These are phyloP conservation scores for Sclerospora graminicola DNA, from an alignment of 352 stramenopile species.

Conservation along the genomic window DNA sequence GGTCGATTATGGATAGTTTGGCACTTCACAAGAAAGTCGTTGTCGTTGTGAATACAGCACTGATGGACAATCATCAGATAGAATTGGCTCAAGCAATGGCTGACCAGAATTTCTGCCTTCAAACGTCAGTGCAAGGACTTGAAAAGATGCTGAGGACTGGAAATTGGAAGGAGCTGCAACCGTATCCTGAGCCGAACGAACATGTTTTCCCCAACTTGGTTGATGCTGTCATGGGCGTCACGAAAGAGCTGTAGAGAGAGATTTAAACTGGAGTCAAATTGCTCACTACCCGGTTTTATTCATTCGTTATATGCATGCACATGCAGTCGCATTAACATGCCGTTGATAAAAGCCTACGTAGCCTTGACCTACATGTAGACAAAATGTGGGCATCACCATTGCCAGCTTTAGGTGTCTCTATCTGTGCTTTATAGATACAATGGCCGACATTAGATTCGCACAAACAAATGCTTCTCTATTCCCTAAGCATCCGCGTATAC, in stretches of 20 bases:
- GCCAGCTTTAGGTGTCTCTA: too few relatives aligned
- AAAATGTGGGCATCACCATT: too few relatives aligned
- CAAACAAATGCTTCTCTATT: too few relatives aligned
- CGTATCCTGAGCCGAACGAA: slow-evolving; percentile 51
- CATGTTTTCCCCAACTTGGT: slow-evolving; percentile 56
- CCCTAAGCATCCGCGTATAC: too few relatives aligned
- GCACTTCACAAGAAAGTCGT: slow-evolving; percentile 72
- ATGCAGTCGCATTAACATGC: too few relatives aligned
- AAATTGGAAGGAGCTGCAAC: slow-evolving; percentile 30
- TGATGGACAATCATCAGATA: slow-evolving; percentile 98
- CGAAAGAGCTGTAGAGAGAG: slow-evolving; percentile 15
- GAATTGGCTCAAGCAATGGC: slow-evolving; percentile 92
- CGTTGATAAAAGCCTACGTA: too few relatives aligned
- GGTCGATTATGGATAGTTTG: slow-evolving; percentile 90
- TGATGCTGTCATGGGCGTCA: slow-evolving; percentile 35
- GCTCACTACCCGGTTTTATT: too few relatives aligned
- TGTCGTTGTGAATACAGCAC: slow-evolving; percentile 90
- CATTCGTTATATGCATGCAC: too few relatives aligned
- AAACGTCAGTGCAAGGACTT: slow-evolving; percentile 35
- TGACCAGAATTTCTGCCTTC: slow-evolving; percentile 43
- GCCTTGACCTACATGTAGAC: background rate
- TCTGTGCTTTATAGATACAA: too few relatives aligned
- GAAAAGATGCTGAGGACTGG: slow-evolving; percentile 21
- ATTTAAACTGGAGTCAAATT: background rate
- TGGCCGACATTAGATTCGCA: too few relatives aligned